Evolutionary conservation across 768 basidiomycete species (phyloP), one percentile per base, ranked within the genome.

Genomic region (Pulveroboletus sp.): DNA sequence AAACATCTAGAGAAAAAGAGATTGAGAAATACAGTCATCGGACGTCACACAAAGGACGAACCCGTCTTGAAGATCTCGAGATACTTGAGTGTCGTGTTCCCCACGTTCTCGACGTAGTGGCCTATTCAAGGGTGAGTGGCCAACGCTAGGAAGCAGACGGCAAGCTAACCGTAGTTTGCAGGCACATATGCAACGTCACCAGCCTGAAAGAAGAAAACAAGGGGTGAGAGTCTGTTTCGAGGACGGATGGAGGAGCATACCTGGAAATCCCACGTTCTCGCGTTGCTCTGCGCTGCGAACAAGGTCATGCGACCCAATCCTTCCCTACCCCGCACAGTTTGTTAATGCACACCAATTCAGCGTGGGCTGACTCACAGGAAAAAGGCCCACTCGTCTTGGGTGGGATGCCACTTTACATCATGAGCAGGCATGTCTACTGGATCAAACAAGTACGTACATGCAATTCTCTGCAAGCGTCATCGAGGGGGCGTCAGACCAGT

Each of bases 301-400:
- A 82, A 60, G 0, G 81, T 83, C 50, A 82, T 68, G 21, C 83
- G 78, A 2, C 62, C 77, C 25, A 70, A 49, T 4, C 82, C 84
- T 61, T 76, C 73, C 33, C 80, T 85, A 50, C 10, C 8, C 27
- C 9, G 27, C 8, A 7, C n/a, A 23, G 23, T 44, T 51, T 31
- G 40, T 49, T 23, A 45, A n/a, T n/a, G n/a, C n/a, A 34, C 14
- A 14, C 10, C 2, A 9, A 20, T 34, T 29, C 27, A 11, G 25
- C 31, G 4, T 2, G 11, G 24, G 19, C 11, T 42, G 46, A 14
- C 71, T 47, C 59, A 80, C 81, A 83, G 46, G 75, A 74, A 80
- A 62, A 74, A 80, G 43, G 67, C 72, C 83, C 83, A 85, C 65
- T 84, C 83, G 50, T 83, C 80, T 56, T 81, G 71, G 12, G 78